A percentile compares a stretch with the other conserved stretches of the same genome.
phyloP scores from a whole-genome alignment of 371 early-diverging fungal genomes.

The Dichotomocladium elegans region DNA sequence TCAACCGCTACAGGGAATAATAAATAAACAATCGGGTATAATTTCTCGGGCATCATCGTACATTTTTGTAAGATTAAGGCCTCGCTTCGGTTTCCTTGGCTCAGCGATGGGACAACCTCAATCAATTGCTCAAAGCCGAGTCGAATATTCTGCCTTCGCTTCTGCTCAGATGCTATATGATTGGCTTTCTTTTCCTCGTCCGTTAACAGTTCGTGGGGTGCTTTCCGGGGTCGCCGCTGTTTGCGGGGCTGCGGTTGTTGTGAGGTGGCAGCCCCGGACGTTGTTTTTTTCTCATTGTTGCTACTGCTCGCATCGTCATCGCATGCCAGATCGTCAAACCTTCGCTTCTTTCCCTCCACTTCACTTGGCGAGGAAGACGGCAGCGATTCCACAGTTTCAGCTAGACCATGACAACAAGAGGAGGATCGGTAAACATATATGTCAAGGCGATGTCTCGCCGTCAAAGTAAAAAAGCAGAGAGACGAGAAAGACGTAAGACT shows the following conservation, averaged over 20 bases:
- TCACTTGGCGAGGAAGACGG: not conserved
- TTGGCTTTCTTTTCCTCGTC: conserved; percentile 93
- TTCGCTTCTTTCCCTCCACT: not conserved
- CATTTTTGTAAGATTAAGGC: conserved; percentile 60
- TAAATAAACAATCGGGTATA: not conserved
- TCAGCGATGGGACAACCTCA: conserved; percentile 75
- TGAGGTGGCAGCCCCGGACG: not conserved
- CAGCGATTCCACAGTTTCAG: not conserved
- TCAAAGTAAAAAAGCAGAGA: too few species aligned
- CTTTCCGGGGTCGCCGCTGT: conserved; percentile 35
- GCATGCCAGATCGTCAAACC: too few species aligned
- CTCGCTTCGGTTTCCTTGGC: conserved; percentile 55
- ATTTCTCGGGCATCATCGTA: conserved; percentile 10
- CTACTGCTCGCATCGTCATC: too few species aligned
- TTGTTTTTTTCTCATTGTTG: not conserved
- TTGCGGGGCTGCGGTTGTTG: conserved; percentile 7
- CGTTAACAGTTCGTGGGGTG: conserved; percentile 74
- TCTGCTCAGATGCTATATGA: conserved; percentile 93
- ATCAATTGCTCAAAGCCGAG: conserved; percentile 80
- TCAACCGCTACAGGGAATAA: conserved; percentile 14
- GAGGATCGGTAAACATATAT: not conserved
- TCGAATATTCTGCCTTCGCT: conserved; percentile 83
- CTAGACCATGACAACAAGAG: not conserved
- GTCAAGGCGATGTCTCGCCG: not conserved
- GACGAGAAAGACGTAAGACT: too few species aligned